Conservation (phyloP, 176 grass and related monocot genomes). For the Oryza glumipatula region DNA sequence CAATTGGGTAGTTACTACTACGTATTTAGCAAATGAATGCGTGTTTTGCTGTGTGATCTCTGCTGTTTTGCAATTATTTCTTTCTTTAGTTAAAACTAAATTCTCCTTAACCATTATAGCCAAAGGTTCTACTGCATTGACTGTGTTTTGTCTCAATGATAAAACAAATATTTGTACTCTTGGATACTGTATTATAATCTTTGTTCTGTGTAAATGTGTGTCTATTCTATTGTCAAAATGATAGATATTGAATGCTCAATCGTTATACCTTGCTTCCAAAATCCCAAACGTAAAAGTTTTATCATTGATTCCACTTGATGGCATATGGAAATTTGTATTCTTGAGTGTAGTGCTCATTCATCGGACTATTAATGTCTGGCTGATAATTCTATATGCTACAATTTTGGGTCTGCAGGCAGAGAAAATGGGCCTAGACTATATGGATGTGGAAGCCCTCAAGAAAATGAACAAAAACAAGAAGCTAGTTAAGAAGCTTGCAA, state of each 20-base stretch:
- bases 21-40: background rate
- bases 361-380: background rate
- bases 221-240: background rate
- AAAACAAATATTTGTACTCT: background rate
- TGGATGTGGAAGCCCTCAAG: slow-evolving; percentile 91
- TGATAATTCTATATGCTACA: background rate
- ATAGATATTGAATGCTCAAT: background rate
- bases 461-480: slow-evolving; percentile 99
- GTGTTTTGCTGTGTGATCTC: background rate
- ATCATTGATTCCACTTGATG: background rate
- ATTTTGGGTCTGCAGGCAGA: slow-evolving; percentile 52
- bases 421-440: slow-evolving; percentile 69
- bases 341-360: background rate
- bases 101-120: background rate
- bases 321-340: background rate
- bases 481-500: slow-evolving; percentile 89
- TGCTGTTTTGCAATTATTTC: background rate
- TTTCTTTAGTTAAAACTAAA: background rate
- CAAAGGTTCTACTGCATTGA: background rate
- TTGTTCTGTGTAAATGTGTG: background rate
- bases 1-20: background rate
- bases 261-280: background rate
- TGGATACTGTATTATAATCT: background rate
- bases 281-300: background rate
- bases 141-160: background rate